phyloP scores from a whole-genome alignment of 2,329 filamentous ascomycete species.

The Alternaria burnsii region DNA sequence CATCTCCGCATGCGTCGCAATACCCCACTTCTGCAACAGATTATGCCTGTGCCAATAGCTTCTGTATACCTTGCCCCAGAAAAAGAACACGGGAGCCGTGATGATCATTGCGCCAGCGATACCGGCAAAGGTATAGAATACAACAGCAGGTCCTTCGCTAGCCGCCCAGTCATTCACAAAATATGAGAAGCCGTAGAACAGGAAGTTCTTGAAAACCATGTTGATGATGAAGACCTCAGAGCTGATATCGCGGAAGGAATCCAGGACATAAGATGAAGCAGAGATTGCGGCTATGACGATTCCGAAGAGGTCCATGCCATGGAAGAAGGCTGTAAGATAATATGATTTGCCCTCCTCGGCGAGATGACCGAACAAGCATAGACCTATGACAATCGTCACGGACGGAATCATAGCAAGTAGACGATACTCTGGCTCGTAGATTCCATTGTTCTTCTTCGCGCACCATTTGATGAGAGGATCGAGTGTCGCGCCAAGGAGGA shows the following conservation, averaged over 20 bases:
- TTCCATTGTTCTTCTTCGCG: conserved; percentile 59
- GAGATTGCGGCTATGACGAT: conserved; percentile 45
- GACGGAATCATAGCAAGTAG: conserved; percentile 49
- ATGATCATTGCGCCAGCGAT: conserved; percentile 31
- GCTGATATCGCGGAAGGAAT: conserved; percentile 53
- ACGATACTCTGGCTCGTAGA: conserved; percentile 65
- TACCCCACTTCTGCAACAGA: conserved; percentile 44
- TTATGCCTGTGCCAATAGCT: conserved; percentile 48
- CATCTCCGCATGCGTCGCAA: conserved; percentile 45
- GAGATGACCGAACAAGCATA: conserved; percentile 52
- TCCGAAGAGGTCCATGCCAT: conserved; percentile 47
- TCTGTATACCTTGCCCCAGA: conserved; percentile 47
- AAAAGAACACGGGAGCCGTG: conserved; percentile 45
- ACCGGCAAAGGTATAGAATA: conserved; percentile 53
- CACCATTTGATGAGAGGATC: conserved; percentile 55
- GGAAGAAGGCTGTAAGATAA: conserved; percentile 47
- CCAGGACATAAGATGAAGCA: conserved; percentile 49
- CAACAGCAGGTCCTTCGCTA: conserved; percentile 43
- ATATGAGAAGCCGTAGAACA: conserved; percentile 56
- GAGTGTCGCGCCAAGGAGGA: conserved; percentile 32
- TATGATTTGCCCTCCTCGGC: conserved; percentile 29
- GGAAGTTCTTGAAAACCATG: conserved; percentile 57
- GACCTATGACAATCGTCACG: conserved; percentile 47
- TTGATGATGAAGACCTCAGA: conserved; percentile 56
- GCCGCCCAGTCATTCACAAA: conserved; percentile 56